Conservation (phyloP, 108 stramenopile genomes). For the Nitzschia sp. region DNA sequence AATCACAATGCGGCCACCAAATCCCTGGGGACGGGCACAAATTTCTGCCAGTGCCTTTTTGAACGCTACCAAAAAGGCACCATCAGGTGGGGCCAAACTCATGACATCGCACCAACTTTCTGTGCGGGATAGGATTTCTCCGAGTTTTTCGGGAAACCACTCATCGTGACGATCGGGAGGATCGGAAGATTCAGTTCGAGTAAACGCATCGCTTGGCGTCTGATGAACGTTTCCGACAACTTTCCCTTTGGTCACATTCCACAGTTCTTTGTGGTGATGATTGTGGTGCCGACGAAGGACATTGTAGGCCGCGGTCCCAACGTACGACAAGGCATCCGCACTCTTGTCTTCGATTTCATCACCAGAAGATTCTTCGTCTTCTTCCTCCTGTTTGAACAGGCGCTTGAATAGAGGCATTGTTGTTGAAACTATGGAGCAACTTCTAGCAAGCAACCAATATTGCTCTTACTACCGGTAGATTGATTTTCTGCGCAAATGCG, state of each 20-base stretch:
- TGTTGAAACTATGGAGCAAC: too few species aligned
- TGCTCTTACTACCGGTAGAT: too few species aligned
- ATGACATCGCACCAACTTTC: constrained; percentile 57
- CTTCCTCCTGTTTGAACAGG: constrained; percentile 16
- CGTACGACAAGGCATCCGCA: constrained; percentile 42
- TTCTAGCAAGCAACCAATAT: too few species aligned
- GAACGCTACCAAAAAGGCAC: constrained; percentile 47
- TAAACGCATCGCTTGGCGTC: constrained; percentile 45
- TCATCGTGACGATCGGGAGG: constrained; percentile 46
- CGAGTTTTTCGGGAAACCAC: constrained; percentile 56
- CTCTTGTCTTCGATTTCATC: constrained; percentile 55
- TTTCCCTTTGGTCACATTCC: constrained; percentile 66
- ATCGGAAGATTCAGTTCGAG: constrained; percentile 20
- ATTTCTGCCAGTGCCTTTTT: constrained; percentile 34
- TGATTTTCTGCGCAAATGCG: too few species aligned
- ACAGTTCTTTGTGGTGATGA: constrained; percentile 51
- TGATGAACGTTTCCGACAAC: constrained; percentile 40
- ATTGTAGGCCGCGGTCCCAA: constrained; percentile 54
- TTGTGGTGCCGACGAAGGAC: constrained; percentile 48
- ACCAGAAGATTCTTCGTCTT: constrained; percentile 51
- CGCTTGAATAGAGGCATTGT: constrained; percentile 29
- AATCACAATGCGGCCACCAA: constrained; percentile 32
- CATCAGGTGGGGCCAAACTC: constrained; percentile 55
- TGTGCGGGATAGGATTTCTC: constrained; percentile 40
- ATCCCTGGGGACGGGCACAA: constrained; percentile 19